Conservation (phyloP, 2,329 filamentous ascomycete species). For the Pestalotiopsis sp. region DNA sequence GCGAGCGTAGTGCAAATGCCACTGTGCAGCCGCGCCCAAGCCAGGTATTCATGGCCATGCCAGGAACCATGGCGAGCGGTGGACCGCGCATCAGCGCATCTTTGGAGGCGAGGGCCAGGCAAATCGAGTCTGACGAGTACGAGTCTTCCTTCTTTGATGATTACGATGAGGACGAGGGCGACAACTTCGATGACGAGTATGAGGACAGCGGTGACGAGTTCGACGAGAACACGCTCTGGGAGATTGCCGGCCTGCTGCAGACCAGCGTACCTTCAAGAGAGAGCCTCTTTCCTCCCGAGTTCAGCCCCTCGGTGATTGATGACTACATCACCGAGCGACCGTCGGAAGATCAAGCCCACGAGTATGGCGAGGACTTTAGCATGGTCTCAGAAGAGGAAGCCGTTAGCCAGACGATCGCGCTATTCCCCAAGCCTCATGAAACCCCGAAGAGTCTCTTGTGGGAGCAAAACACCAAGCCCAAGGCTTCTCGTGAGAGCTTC, state of each 20-base stretch:
- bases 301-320: constrained; percentile 29
- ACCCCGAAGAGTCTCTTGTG: constrained; percentile 19
- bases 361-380: constrained; percentile 20
- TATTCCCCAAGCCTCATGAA: constrained; percentile 20
- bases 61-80: constrained; percentile 52
- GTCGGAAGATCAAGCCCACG: constrained; percentile 31
- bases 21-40: constrained; percentile 41
- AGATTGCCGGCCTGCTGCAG: constrained; percentile 63
- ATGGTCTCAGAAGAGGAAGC: constrained; percentile 28
- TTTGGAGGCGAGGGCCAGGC: constrained; percentile 35
- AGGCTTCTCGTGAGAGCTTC: constrained; percentile 9
- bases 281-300: constrained; percentile 42
- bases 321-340: constrained; percentile 35
- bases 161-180: constrained; percentile 49
- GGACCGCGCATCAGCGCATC: constrained; percentile 31
- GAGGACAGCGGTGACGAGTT: constrained; percentile 53
- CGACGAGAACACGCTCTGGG: constrained; percentile 65
- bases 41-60: constrained; percentile 48
- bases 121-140: constrained; percentile 42
- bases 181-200: constrained; percentile 38
- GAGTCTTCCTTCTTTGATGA: constrained; percentile 62
- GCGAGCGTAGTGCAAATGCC: constrained; percentile 62
- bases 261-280: constrained; percentile 54
- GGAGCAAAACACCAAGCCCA: constrained; percentile 17
- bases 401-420: constrained; percentile 28